These are phyloP conservation scores for Acrodontium crateriforme DNA, from an alignment of 2,329 filamentous ascomycete genomes.

Conservation along the genomic window DNA sequence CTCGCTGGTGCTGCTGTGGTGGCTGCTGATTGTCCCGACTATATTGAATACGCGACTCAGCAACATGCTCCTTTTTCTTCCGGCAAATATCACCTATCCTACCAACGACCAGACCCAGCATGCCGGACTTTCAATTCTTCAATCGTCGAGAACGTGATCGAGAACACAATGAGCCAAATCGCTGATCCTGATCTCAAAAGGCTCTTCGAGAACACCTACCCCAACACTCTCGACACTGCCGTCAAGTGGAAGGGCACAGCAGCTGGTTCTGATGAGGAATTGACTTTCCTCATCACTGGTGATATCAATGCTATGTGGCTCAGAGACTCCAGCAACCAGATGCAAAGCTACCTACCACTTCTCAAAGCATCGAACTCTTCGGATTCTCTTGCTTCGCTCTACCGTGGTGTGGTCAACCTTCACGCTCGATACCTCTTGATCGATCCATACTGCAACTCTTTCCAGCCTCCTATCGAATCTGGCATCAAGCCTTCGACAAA, in stretches of 20 bases:
- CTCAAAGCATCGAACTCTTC: constrained; percentile 39
- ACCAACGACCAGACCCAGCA: constrained; percentile 28
- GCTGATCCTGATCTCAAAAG: constrained; percentile 48
- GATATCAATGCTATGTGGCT: constrained; percentile 46
- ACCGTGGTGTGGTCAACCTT: constrained; percentile 57
- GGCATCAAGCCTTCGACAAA: constrained; percentile 27
- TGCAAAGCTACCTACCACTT: constrained; percentile 54
- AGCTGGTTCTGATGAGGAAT: constrained; percentile 46
- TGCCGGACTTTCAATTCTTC: constrained; percentile 36
- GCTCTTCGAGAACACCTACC: constrained; percentile 59
- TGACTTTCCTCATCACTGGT: constrained; percentile 46
- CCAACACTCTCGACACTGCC: constrained; percentile 63
- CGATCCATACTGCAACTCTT: constrained; percentile 41
- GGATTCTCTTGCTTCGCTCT: constrained; percentile 51
- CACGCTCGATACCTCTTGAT: constrained; percentile 54
- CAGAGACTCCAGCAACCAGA: constrained; percentile 48
- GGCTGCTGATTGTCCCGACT: constrained; percentile 27
- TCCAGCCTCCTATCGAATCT: constrained; percentile 38
- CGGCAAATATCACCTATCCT: constrained; percentile 32
- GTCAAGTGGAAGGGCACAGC: constrained; percentile 52
- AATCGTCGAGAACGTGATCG: constrained; percentile 27
- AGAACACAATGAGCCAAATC: constrained; percentile 21
- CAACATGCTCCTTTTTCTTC: constrained; percentile 31
- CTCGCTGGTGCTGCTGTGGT: not conserved
- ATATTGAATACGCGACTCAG: constrained; percentile 27